phyloP scores from a whole-genome alignment of 805 yeast species.

The Candida xyloterini region DNA sequence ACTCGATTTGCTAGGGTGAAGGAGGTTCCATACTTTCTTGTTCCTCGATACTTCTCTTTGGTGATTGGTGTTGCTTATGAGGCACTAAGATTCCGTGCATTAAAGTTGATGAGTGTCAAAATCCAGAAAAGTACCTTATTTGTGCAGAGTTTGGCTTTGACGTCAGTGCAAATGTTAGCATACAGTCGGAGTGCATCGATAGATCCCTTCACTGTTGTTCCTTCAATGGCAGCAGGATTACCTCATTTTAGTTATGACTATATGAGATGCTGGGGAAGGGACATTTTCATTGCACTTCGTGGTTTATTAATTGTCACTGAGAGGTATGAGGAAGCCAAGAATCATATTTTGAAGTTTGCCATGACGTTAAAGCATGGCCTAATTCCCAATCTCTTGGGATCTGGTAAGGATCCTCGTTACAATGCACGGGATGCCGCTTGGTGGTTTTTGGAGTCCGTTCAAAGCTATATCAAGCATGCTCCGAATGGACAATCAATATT shows the following conservation, averaged over 20 bases:
- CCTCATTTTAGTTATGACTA: constrained; percentile 90
- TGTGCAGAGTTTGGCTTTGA: constrained; percentile 73
- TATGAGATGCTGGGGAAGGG: constrained; percentile 99
- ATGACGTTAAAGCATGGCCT: constrained; percentile 91
- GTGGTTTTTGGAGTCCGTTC: constrained; percentile 88
- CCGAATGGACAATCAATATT: constrained; percentile 70
- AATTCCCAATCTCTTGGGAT: constrained; percentile 88
- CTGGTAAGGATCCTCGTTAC: constrained; percentile 90
- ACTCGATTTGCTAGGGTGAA: constrained; percentile 61
- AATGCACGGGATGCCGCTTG: constrained; percentile 97
- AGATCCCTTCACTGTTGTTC: constrained; percentile 56
- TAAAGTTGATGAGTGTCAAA: constrained; percentile 50
- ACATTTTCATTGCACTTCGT: constrained; percentile 82
- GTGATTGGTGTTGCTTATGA: constrained; percentile 81
- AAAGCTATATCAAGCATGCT: constrained; percentile 67
- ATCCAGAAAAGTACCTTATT: constrained; percentile 66
- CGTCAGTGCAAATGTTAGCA: constrained; percentile 87
- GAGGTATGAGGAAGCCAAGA: constrained; percentile 72
- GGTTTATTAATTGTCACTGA: constrained; percentile 80
- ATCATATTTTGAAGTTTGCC: constrained; percentile 83
- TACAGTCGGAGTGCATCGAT: constrained; percentile 70
- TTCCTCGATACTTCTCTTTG: constrained; percentile 85
- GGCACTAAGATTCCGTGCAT: constrained; percentile 68
- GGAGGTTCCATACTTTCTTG: constrained; percentile 69
- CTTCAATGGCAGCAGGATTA: constrained; percentile 91